Evolutionary conservation across 139 green algal genomes (phyloP).

Genomic region (Mychonastes homosphaera): DNA sequence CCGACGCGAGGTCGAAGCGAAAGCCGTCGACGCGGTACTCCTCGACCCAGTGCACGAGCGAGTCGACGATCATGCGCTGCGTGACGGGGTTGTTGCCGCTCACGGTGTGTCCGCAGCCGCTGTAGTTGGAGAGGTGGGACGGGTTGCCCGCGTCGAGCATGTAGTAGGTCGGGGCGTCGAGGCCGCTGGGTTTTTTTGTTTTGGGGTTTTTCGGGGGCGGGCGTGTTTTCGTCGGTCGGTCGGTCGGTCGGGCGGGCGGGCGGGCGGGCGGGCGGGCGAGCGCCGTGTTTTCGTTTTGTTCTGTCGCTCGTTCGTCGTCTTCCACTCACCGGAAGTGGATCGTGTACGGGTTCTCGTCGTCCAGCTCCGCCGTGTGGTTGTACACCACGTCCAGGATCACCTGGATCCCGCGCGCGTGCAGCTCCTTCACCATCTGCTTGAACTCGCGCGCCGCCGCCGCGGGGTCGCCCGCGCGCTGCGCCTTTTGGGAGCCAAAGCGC

Average conservation of each 20-base stretch:
- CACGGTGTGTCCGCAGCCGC: slow-evolving; percentile 83
- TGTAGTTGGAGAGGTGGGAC: slow-evolving; percentile 77
- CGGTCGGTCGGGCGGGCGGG: not conserved
- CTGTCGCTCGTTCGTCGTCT: not conserved
- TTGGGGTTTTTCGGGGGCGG: not conserved
- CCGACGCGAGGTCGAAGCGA: slow-evolving; percentile 88
- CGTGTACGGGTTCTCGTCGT: slow-evolving; percentile 67
- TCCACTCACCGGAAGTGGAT: slow-evolving; percentile 34
- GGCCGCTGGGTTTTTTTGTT: slow-evolving; percentile 33
- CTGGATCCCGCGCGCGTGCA: slow-evolving; percentile 70
- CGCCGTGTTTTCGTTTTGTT: not conserved
- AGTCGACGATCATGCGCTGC: slow-evolving; percentile 70
- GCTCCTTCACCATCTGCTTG: slow-evolving; percentile 76
- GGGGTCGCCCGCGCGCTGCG: slow-evolving; percentile 32
- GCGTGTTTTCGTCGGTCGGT: not conserved
- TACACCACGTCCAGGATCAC: slow-evolving; percentile 92
- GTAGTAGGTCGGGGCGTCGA: slow-evolving; percentile 75
- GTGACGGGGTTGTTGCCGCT: slow-evolving; percentile 74
- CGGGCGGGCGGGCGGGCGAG: not conserved
- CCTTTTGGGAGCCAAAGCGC: slow-evolving; percentile 48
- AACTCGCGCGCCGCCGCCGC: slow-evolving; percentile 63
- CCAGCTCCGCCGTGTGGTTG: slow-evolving; percentile 86
- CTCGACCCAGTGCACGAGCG: slow-evolving; percentile 56
- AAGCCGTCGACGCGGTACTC: slow-evolving; percentile 93
- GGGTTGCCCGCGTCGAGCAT: slow-evolving; percentile 48